Base-by-base conservation (phyloP, 805 yeast species). In the Pichia eremophila region DNA sequence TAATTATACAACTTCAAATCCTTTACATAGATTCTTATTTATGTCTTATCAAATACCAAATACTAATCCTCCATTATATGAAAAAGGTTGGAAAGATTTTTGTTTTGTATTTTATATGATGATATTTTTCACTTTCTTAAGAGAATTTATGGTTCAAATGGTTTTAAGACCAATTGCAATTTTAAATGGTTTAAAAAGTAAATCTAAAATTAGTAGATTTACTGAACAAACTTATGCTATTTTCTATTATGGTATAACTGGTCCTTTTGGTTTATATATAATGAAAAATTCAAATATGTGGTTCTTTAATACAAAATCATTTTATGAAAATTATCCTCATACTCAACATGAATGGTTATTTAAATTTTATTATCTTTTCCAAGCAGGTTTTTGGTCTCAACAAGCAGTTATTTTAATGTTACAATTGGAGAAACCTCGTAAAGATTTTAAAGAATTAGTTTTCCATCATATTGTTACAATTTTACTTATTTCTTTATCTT, bases 311-410 rank as follows among this genome's bases (percentile, higher is more conserved):
- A 93, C 97, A 3, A 71, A 79, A 4, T 80, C 86, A 36, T 85
- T 91, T 72, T 93, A 88, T 66, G 74, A 64, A 50, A 69, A 77
- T 27, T 91, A 83, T 64, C 99, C 99, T 8, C 98, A 93, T 68
- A 72, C 76, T 51, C 73, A 83, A 34, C 85, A 85, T 60, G 83
- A 77, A 48, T 74, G 70, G 51, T 70, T 73, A 48, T 84, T 85
- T 71, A 93, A 93, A 69, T 64, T 79, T 14, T 93, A 84, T 62
- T 93, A 93, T 64, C 71, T 93, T 51, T 80, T 85, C 39, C 98
- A 93, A 69, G 97, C 98, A 7, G 85, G 97, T 5, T 93, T 88
- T 66, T 93, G 99, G 99, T 81, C 89, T 22, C 99, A 93, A 70
- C 99, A 93, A 68, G 82, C 95, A 1, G 80, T 85, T 39, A 85